Conservation (phyloP, 768 basidiomycete genomes). For the Solioccasus polychromus region DNA sequence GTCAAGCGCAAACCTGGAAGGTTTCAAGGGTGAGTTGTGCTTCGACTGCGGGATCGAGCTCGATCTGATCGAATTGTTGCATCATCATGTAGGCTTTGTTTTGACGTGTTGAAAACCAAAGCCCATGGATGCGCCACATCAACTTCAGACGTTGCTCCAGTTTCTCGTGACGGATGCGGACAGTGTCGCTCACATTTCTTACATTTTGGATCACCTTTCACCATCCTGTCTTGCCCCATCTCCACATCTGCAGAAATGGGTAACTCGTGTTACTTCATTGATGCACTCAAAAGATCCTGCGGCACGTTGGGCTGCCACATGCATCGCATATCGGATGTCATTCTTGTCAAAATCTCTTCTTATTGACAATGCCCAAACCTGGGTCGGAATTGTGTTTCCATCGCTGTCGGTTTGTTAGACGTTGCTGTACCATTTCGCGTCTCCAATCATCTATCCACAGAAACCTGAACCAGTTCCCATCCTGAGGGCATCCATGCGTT, state of each 20-base stretch:
- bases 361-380: constrained; percentile 68
- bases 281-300: constrained; percentile 76
- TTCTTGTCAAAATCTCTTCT: constrained; percentile 55
- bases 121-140: constrained; percentile 48
- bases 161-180: constrained; percentile 66
- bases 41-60: constrained; percentile 52
- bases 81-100: constrained; percentile 24
- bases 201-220: constrained; percentile 54
- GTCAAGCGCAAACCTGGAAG: constrained; percentile 46
- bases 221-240: constrained; percentile 55
- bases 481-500: constrained; percentile 61
- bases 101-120: constrained; percentile 32
- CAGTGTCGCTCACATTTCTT: constrained; percentile 56
- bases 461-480: constrained; percentile 64
- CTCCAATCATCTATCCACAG: constrained; percentile 37
- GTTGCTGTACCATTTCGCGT: constrained; percentile 14
- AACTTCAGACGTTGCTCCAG: constrained; percentile 64
- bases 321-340: constrained; percentile 67
- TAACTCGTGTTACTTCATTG: constrained; percentile 66
- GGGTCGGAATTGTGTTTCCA: constrained; percentile 65
- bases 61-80: constrained; percentile 22
- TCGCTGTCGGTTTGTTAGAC: constrained; percentile 61
- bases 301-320: constrained; percentile 78
- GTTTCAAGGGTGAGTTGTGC: constrained; percentile 50
- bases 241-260: constrained; percentile 72